phyloP scores from a whole-genome alignment of 1,284 basidiomycete genomes.

The Coniferiporia weirii region DNA sequence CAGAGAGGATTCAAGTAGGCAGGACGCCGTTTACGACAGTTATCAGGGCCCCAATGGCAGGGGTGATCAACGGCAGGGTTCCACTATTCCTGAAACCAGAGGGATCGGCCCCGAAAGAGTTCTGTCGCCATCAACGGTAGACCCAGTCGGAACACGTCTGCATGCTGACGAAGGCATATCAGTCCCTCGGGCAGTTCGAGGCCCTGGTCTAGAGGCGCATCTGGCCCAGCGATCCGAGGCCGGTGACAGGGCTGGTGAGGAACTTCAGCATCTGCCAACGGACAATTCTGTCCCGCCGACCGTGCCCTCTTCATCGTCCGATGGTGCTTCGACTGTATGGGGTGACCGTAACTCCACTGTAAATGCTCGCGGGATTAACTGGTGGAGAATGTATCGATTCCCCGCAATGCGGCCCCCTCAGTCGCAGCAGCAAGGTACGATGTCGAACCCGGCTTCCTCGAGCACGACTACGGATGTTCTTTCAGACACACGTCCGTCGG shows the following conservation, averaged over 20 bases:
- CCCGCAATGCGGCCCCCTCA: slow-evolving; percentile 49
- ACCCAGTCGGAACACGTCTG: background rate
- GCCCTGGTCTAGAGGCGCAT: background rate
- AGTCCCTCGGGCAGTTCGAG: background rate
- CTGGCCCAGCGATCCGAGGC: background rate
- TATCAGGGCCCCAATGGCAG: background rate
- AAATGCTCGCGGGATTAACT: slow-evolving; percentile 55
- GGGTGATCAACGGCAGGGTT: background rate
- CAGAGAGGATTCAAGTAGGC: background rate
- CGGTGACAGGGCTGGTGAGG: background rate
- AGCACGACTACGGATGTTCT: background rate
- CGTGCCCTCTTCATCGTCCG: background rate
- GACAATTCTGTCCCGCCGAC: background rate
- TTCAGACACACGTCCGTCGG: slow-evolving; percentile 3
- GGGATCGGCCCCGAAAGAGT: background rate
- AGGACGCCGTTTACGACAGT: background rate
- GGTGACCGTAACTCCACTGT: slow-evolving; percentile 19
- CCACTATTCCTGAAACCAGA: background rate
- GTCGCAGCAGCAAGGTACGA: slow-evolving; percentile 17
- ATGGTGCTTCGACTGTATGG: background rate
- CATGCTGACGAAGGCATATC: background rate
- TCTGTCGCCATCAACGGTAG: background rate
- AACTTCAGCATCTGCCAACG: background rate
- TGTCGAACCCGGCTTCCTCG: slow-evolving; percentile 14
- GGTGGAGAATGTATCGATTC: slow-evolving; percentile 78